Evolutionary conservation across 164 flowering plant species (phyloP), one percentile per base, ranked within the genome.

Genomic region (Piper betle): DNA sequence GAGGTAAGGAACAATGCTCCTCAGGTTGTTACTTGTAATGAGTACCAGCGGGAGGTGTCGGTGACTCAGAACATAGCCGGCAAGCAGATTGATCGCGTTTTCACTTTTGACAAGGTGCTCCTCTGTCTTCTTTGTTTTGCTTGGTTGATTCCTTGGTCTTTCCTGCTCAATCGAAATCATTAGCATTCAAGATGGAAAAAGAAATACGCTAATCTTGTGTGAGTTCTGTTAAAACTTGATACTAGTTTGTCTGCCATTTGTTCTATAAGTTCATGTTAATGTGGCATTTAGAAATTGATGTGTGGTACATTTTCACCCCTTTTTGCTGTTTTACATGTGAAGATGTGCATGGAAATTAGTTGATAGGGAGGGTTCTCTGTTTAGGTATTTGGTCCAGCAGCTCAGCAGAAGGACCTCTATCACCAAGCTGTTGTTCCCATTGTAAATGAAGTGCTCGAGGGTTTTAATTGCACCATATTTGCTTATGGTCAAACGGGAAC

Each of bases 401-500:
- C 99, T 8, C 84, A 82, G 67, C 99, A 94, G 61, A 85, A 46
- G n/a, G 97, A 94, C 68, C 77, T 94, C 11, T 94, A 86, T 71
- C 96, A 94, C 0, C 93, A 91, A 73, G 96, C 97, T 10, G 82
- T 93, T 20, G 64, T 85, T 57, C 97, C 97, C 5, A 90, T 90
- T 70, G 99, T 93, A 0, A 77, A 90, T 73, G 99, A 93, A 68
- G 99, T 93, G 11, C 64, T 93, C 40, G 99, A 93, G 64, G 99
- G 99, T 20, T 93, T 88, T 56, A 93, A 93, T 62, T 93, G 99
- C 71, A 93, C 97, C 25, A 93, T 93, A 54, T 93, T 93, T 80
- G 99, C 97, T 1, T 93, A 93, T 81, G 99, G 99, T 10, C 97
- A 93, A 72, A 93, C 99, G 55, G 99, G 99, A 37, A 93, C 99